A percentile compares a stretch with the other conserved stretches of the same genome.
phyloP scores from a whole-genome alignment of 1,284 basidiomycete species.

The Trametes sp. region DNA sequence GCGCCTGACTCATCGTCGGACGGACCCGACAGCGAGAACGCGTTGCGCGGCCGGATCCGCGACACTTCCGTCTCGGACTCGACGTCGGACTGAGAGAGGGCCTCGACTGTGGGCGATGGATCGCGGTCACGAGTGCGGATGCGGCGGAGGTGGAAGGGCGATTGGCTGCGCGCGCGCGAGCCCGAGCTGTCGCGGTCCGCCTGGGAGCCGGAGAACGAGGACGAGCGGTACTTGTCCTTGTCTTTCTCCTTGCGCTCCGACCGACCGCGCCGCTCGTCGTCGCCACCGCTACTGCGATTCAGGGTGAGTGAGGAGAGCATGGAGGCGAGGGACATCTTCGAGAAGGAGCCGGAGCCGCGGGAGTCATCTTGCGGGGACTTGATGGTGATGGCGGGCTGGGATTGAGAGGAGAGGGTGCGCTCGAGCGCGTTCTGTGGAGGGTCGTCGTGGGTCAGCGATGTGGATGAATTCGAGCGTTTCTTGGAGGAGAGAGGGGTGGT shows the following conservation, averaged over 20 bases:
- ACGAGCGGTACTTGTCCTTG: slow-evolving; percentile 55
- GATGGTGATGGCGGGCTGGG: slow-evolving; percentile 16
- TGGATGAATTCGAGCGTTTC: slow-evolving; percentile 40
- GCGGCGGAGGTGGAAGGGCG: slow-evolving; percentile 73
- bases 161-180: slow-evolving; percentile 70
- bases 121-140: slow-evolving; percentile 61
- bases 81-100: slow-evolving; percentile 76
- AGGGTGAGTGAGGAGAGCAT: slow-evolving; percentile 74
- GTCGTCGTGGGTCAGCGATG: slow-evolving; percentile 48
- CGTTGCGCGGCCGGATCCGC: slow-evolving; percentile 62
- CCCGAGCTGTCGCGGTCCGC: slow-evolving; percentile 40
- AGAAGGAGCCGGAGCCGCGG: slow-evolving; percentile 56
- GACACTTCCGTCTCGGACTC: slow-evolving; percentile 64
- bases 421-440: slow-evolving; percentile 59
- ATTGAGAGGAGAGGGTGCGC: slow-evolving; percentile 55
- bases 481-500: slow-evolving; percentile 41
- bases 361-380: slow-evolving; percentile 38
- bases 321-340: slow-evolving; percentile 69
- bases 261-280: slow-evolving; percentile 62
- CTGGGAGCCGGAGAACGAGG: slow-evolving; percentile 49
- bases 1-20: slow-evolving; percentile 58
- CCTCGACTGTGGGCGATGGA: slow-evolving; percentile 72
- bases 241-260: slow-evolving; percentile 46
- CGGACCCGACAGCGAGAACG: slow-evolving; percentile 67
- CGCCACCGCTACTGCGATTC: slow-evolving; percentile 54